Percentiles rank a stretch among this genome's conserved stretches.
Evolutionary conservation across 1,139 yeast genomes (phyloP).

Genomic region (Pichia sp.): DNA sequence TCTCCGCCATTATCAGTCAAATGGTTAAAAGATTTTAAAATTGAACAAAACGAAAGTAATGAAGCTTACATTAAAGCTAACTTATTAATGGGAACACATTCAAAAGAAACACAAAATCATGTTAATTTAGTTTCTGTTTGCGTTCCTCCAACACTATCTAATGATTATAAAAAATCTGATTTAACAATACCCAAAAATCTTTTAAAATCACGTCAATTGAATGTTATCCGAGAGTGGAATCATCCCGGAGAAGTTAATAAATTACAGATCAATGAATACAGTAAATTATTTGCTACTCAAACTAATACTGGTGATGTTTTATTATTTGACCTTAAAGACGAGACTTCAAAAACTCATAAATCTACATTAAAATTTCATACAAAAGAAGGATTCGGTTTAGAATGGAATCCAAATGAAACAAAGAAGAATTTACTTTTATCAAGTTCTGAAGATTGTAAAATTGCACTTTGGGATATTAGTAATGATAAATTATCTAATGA

Average conservation of each 20-base stretch:
- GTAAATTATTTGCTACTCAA: slow-evolving; percentile 43
- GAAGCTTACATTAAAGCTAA: slow-evolving; percentile 37
- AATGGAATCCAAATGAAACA: slow-evolving; percentile 46
- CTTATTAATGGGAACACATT: slow-evolving; percentile 46
- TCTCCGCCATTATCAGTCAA: slow-evolving; percentile 52
- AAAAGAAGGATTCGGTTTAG: slow-evolving; percentile 63
- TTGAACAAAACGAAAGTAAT: slow-evolving; percentile 26
- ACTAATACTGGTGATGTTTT: slow-evolving; percentile 47
- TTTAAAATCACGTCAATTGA: slow-evolving; percentile 30
- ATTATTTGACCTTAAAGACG: slow-evolving; percentile 33
- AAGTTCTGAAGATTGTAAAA: slow-evolving; percentile 60
- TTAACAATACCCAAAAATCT: slow-evolving; percentile 9
- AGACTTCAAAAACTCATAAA: slow-evolving; percentile 18
- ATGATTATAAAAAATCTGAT: neutral
- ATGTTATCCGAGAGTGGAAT: slow-evolving; percentile 40
- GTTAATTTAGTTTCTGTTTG: slow-evolving; percentile 38
- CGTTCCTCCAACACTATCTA: slow-evolving; percentile 12
- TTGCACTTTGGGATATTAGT: slow-evolving; percentile 65
- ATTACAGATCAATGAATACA: slow-evolving; percentile 36
- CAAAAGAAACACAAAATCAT: slow-evolving; percentile 38
- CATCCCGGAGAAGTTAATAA: slow-evolving; percentile 53
- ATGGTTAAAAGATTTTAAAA: slow-evolving; percentile 40
- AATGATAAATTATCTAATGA: slow-evolving; percentile 23
- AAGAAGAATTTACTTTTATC: slow-evolving; percentile 41
- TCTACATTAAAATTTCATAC: slow-evolving; percentile 52